Percentiles rank a stretch among this genome's conserved stretches.
Evolutionary conservation across 257 asterid genomes (phyloP).

Genomic region (Salvia miltiorrhiza): DNA sequence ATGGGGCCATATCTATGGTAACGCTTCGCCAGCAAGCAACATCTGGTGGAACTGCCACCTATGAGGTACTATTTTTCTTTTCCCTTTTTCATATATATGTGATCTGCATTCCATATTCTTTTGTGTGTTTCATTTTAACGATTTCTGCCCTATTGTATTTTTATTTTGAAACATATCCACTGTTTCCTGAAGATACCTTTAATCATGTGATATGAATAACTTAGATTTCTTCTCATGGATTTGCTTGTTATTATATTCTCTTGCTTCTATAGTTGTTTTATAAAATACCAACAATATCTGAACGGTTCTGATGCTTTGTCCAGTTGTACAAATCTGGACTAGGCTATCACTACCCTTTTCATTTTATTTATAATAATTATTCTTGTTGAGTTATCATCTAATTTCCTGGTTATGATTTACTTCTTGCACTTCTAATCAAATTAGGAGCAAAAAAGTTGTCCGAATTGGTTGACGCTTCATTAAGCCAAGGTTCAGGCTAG

Average conservation of each 20-base stretch:
- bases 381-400: neutral
- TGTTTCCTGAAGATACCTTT: neutral
- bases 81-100: neutral
- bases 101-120: neutral
- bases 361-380: neutral
- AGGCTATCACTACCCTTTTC: neutral
- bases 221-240: neutral
- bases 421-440: neutral
- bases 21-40: constrained; percentile 53
- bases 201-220: neutral
- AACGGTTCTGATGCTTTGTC: neutral
- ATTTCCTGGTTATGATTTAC: neutral
- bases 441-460: neutral
- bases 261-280: neutral
- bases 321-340: neutral
- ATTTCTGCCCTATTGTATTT: constrained; percentile 5
- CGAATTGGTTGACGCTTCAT: neutral
- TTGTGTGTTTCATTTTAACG: neutral
- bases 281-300: neutral
- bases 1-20: constrained; percentile 52
- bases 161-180: constrained; percentile 1
- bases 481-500: neutral
- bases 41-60: constrained; percentile 63
- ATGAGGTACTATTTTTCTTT: constrained; percentile 40
- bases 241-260: neutral